Evolutionary conservation across 1,139 yeast genomes (phyloP), one percentile per base, ranked within the genome.

Genomic region (Hemisphaericaspora xylofermentans): DNA sequence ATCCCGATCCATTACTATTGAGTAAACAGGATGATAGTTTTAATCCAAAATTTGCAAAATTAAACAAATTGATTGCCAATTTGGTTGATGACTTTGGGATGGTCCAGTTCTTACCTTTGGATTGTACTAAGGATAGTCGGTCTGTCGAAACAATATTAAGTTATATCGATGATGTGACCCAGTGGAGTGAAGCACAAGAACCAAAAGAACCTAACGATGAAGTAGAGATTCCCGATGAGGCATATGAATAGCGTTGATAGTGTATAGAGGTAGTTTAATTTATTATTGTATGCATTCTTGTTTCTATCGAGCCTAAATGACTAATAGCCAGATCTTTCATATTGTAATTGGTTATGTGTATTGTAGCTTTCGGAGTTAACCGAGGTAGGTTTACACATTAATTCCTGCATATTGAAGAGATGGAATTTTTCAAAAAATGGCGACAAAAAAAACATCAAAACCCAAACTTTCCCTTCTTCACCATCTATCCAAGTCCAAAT

Each of bases 31-130:
- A 66, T 39, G 64, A 66, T 38, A 57, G 72, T 66, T 52, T 60
- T 34, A 93, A 89, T 61, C 95, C 96, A 26, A 83, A 77, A 54
- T 93, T 82, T 56, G 76, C 83, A 33, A 79, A 73, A 47, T 74
- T 93, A 46, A 93, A 88, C 59, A 78, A 78, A 52, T 76, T 93
- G 22, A 89, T 93, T 51, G 97, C 97, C 1, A 82, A 85, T 49
- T 71, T 93, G 52, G 91, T 88, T 27, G 98, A 94, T 59, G 99
- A 94, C 58, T 93, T 93, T 62, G 98, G 98, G 7, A 93, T 93
- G 99, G 98, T 93, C 3, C 98, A 93, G 58, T 93, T 89, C 57
- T 68, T 93, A 49, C 98, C 98, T 0, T 71, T 93, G 48, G 94
- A 88, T 56, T 84, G 96, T 36, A 76, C 82, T 35, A 84, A 86